Percentiles rank a stretch among this genome's conserved stretches.
phyloP scores from a whole-genome alignment of 352 stramenopile species.

The Nothophytophthora sp. region DNA sequence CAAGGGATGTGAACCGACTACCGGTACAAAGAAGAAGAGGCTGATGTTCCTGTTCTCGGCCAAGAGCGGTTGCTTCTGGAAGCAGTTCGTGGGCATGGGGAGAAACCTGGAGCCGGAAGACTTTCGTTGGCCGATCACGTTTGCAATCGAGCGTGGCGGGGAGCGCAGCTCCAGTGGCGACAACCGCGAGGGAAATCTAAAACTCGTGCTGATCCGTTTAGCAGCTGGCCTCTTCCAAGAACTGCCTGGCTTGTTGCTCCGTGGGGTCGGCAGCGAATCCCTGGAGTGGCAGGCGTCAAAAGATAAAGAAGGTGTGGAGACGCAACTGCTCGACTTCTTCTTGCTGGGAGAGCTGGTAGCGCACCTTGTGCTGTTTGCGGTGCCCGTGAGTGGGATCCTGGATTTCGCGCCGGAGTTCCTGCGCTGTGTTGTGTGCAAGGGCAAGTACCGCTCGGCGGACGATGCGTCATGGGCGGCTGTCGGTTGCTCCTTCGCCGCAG shows the following conservation, averaged over 20 bases:
- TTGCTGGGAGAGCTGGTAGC: conserved; percentile 66
- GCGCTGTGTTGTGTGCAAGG: conserved; percentile 30
- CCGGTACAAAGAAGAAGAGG: conserved; percentile 14
- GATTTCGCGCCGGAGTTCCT: conserved; percentile 64
- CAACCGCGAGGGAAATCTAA: conserved; percentile 27
- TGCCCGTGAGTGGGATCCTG: conserved; percentile 50
- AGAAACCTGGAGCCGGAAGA: conserved; percentile 36
- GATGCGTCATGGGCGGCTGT: conserved; percentile 25
- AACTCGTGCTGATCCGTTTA: conserved; percentile 42
- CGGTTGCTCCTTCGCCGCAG: conserved; percentile 41
- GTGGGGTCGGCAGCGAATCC: background rate
- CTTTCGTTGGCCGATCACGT: conserved; percentile 48
- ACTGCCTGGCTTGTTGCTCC: conserved; percentile 34
- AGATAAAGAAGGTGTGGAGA: conserved; percentile 18
- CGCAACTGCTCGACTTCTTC: conserved; percentile 47
- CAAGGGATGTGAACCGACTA: background rate
- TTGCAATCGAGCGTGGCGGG: conserved; percentile 24
- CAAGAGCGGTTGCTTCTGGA: conserved; percentile 37
- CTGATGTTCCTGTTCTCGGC: conserved; percentile 42
- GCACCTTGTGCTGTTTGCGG: conserved; percentile 51
- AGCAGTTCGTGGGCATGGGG: conserved; percentile 49
- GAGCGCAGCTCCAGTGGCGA: conserved; percentile 6
- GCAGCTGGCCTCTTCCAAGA: conserved; percentile 28
- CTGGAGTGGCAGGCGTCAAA: background rate
- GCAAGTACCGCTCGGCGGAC: conserved; percentile 14